These are phyloP conservation scores for Falciphora oryzae DNA, from an alignment of 2,329 filamentous ascomycete species.

Conservation along the genomic window DNA sequence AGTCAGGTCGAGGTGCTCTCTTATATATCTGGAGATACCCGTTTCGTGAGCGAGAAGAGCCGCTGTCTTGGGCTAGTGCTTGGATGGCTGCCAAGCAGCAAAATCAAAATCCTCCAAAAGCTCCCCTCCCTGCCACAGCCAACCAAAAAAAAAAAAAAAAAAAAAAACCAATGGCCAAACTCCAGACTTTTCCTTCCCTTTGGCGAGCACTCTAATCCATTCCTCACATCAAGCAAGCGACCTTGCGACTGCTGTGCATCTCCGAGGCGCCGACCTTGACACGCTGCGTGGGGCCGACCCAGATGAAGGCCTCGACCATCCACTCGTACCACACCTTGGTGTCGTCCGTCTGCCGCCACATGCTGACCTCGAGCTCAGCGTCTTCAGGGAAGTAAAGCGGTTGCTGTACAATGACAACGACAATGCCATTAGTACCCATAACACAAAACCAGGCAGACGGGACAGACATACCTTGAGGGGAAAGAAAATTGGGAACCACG, in stretches of 20 bases:
- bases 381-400: slow-evolving; percentile 82
- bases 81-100: neutral
- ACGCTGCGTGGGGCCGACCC: slow-evolving; percentile 52
- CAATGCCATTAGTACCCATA: neutral
- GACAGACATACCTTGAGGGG: slow-evolving; percentile 69
- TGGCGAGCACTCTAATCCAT: neutral
- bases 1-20: neutral
- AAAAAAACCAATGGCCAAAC: slow-evolving; percentile 3
- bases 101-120: neutral
- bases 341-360: slow-evolving; percentile 95
- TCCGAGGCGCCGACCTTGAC: slow-evolving; percentile 63
- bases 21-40: neutral
- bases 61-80: neutral
- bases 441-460: slow-evolving; percentile 4
- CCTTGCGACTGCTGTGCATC: slow-evolving; percentile 62
- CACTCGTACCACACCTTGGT: slow-evolving; percentile 98
- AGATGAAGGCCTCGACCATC: slow-evolving; percentile 80
- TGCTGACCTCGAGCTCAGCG: slow-evolving; percentile 80
- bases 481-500: slow-evolving; percentile 99
- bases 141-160: neutral
- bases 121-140: neutral
- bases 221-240: slow-evolving; percentile 62
- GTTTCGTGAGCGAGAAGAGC: neutral
- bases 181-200: neutral
- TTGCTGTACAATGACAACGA: slow-evolving; percentile 42